Percentiles rank a stretch among this genome's conserved stretches.
Evolutionary conservation across 2,329 filamentous ascomycete species (phyloP).

Genomic region (Claviceps purpurea): DNA sequence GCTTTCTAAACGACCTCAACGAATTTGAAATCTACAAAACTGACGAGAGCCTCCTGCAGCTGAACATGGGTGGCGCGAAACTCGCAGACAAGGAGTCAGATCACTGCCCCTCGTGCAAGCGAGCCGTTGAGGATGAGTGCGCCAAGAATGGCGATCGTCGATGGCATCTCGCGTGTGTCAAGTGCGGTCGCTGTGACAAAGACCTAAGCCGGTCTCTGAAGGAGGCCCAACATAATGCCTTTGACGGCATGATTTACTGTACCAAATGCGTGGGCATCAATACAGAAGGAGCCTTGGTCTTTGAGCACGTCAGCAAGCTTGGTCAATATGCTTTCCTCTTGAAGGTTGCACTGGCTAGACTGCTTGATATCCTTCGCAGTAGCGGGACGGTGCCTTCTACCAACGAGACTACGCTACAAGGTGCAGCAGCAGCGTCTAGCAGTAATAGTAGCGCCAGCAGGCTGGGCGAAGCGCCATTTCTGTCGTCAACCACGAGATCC

Average conservation of each 20-base stretch:
- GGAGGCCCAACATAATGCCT: slow-evolving; percentile 59
- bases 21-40: slow-evolving; percentile 67
- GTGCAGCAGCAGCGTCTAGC: neutral
- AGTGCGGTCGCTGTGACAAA: slow-evolving; percentile 50
- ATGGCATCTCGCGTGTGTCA: slow-evolving; percentile 75
- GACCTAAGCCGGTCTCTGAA: slow-evolving; percentile 56
- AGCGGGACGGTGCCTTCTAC: slow-evolving; percentile 69
- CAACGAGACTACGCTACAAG: slow-evolving; percentile 44
- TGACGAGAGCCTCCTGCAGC: slow-evolving; percentile 55
- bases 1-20: slow-evolving; percentile 72
- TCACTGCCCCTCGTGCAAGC: slow-evolving; percentile 67
- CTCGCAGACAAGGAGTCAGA: slow-evolving; percentile 69
- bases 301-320: slow-evolving; percentile 69
- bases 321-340: slow-evolving; percentile 92
- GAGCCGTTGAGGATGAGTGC: slow-evolving; percentile 92
- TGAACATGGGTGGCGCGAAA: slow-evolving; percentile 49
- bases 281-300: slow-evolving; percentile 37
- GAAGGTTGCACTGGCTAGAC: slow-evolving; percentile 75
- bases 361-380: slow-evolving; percentile 74
- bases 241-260: slow-evolving; percentile 60
- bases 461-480: slow-evolving; percentile 20
- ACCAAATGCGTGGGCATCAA: slow-evolving; percentile 46
- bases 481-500: slow-evolving; percentile 55
- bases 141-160: slow-evolving; percentile 59
- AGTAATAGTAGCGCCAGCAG: slow-evolving; percentile 1